Conservation (phyloP, 768 basidiomycete species). For the Xanthoconium purpureum region DNA sequence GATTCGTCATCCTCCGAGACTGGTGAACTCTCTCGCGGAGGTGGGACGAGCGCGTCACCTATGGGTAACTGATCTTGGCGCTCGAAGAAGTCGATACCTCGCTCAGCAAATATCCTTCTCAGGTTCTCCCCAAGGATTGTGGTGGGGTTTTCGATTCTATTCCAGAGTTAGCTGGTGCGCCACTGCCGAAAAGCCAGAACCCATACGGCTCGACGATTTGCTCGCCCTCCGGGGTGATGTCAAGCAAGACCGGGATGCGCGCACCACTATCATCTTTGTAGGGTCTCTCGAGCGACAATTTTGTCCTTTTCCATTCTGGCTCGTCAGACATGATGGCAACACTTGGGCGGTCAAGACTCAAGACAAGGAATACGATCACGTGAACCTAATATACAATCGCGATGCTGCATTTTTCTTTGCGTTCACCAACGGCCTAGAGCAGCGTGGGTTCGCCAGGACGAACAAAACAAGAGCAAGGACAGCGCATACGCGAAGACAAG, state of each 20-base stretch:
- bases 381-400: no score
- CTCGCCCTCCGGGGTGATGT: slow-evolving; percentile 69
- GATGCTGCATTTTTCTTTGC: background rate
- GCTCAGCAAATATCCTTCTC: slow-evolving; percentile 66
- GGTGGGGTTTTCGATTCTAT: slow-evolving; percentile 54
- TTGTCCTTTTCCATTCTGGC: slow-evolving; percentile 56
- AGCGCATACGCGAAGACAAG: no score
- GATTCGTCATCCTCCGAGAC: slow-evolving; percentile 28
- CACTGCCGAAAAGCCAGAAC: background rate
- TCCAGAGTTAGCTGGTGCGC: slow-evolving; percentile 17
- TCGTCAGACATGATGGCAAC: slow-evolving; percentile 23
- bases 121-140: slow-evolving; percentile 64
- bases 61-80: slow-evolving; percentile 32
- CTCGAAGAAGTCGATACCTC: slow-evolving; percentile 76
- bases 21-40: slow-evolving; percentile 25
- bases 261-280: slow-evolving; percentile 77
- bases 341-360: background rate
- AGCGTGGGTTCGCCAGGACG: no score
- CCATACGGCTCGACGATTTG: slow-evolving; percentile 71
- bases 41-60: slow-evolving; percentile 23
- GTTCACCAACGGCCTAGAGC: no score
- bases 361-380: no score
- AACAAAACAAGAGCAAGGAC: no score
- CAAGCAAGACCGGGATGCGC: slow-evolving; percentile 57
- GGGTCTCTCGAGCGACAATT: slow-evolving; percentile 70